phyloP scores from a whole-genome alignment of 768 basidiomycete species.

The Galerina marginata region DNA sequence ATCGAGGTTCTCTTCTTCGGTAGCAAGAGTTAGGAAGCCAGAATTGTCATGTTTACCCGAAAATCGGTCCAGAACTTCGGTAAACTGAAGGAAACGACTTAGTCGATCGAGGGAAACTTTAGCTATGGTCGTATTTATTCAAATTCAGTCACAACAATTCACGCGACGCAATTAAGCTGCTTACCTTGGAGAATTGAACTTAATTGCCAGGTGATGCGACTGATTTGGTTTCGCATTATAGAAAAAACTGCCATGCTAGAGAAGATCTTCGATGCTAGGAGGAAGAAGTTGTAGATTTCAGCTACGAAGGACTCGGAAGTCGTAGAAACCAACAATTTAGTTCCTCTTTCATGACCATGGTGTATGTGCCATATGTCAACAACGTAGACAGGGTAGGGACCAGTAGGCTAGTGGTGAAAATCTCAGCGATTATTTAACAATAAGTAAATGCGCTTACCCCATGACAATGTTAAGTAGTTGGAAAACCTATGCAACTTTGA shows the following conservation, averaged over 20 bases:
- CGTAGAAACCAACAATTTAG: conserved; percentile 38
- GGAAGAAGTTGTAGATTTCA: conserved; percentile 2
- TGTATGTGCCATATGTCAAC: conserved; percentile 65
- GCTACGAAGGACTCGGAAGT: background rate
- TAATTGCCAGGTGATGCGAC: conserved; percentile 38
- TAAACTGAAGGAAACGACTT: conserved; percentile 45
- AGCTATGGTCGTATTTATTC: background rate
- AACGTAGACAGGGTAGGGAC: conserved; percentile 66
- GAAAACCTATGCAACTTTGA: background rate
- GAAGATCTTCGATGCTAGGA: conserved; percentile 55
- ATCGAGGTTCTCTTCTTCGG: conserved; percentile 20
- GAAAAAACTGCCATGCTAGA: conserved; percentile 67
- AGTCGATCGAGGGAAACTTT: conserved; percentile 71
- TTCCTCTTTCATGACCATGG: conserved; percentile 43
- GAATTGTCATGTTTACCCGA: background rate
- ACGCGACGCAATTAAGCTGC: background rate
- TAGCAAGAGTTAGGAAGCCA: background rate
- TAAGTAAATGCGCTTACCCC: background rate
- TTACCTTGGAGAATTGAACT: conserved; percentile 37
- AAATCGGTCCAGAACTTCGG: conserved; percentile 54
- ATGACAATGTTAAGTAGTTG: background rate
- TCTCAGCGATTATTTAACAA: background rate
- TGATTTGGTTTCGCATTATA: conserved; percentile 56
- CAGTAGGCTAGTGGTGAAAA: background rate
- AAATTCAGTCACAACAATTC: background rate